Percentiles rank a stretch among this genome's conserved stretches.
phyloP scores from a whole-genome alignment of 2,329 filamentous ascomycete genomes.

The Talaromyces marneffei region DNA sequence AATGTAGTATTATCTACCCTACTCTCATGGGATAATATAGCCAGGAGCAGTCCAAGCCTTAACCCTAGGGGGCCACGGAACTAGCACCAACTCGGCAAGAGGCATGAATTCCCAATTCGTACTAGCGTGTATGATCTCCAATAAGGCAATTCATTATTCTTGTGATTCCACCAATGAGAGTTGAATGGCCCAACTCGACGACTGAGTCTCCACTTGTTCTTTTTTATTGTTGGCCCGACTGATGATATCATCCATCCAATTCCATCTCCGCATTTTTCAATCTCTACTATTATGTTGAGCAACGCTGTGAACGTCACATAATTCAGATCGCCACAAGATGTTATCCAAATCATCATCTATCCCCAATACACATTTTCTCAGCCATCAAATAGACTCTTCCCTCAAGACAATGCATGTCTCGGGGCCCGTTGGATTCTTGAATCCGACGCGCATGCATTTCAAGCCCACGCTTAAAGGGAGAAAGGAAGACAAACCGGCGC shows the following conservation, averaged over 20 bases:
- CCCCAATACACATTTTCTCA: constrained; percentile 1
- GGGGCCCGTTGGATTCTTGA: constrained; percentile 46
- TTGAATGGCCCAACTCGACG: no score
- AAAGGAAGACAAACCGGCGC: constrained; percentile 7
- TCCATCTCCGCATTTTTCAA: not conserved
- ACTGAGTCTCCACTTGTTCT: not conserved
- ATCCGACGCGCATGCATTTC: constrained; percentile 44
- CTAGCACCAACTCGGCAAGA: no score
- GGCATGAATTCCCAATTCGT: no score
- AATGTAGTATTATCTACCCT: not conserved
- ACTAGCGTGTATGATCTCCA: no score
- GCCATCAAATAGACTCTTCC: not conserved
- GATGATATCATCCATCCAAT: not conserved
- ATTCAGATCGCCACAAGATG: not conserved
- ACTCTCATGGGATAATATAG: not conserved
- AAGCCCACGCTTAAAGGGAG: constrained; percentile 14
- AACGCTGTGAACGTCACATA: not conserved
- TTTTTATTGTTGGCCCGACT: not conserved
- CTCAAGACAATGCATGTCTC: constrained; percentile 11
- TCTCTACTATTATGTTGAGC: not conserved
- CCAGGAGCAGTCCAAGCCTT: not conserved
- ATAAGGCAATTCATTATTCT: no score
- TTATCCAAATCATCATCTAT: not conserved
- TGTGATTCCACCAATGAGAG: not conserved
- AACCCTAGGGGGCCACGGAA: no score